These are phyloP conservation scores for Colletotrichum plurivorum DNA, from an alignment of 2,329 filamentous ascomycete species.

Conservation along the genomic window DNA sequence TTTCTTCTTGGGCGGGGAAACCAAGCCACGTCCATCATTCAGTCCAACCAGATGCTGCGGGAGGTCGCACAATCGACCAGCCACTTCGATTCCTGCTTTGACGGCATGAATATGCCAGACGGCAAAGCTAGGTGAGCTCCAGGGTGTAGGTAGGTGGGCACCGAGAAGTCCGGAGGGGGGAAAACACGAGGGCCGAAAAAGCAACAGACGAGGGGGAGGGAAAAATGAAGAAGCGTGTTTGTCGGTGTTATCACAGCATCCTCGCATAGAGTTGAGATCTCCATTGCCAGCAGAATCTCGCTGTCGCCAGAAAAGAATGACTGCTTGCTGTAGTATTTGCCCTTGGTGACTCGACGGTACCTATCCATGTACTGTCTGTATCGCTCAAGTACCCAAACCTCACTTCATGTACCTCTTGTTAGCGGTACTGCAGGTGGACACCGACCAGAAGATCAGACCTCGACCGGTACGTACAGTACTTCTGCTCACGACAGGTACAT, in stretches of 20 bases:
- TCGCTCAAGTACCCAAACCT: constrained; percentile 30
- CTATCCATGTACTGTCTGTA: constrained; percentile 29
- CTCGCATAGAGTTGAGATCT: too few species aligned
- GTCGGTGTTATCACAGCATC: too few species aligned
- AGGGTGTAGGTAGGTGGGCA: neutral
- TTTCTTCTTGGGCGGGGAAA: constrained; percentile 37
- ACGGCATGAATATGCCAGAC: constrained; percentile 16
- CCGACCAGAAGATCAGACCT: constrained; percentile 31
- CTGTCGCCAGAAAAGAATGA: neutral
- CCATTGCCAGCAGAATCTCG: too few species aligned
- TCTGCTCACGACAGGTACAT: constrained; percentile 13
- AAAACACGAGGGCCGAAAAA: neutral
- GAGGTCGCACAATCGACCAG: constrained; percentile 28
- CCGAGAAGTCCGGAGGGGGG: neutral
- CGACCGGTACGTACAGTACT: constrained; percentile 38
- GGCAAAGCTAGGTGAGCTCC: neutral
- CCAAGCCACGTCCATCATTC: constrained; percentile 33
- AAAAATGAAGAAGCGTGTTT: neutral
- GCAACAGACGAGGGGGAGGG: neutral
- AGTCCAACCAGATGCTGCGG: constrained; percentile 12
- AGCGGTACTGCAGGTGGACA: constrained; percentile 37
- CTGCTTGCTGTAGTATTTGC: neutral
- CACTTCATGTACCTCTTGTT: constrained; percentile 34
- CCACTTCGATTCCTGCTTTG: constrained; percentile 31
- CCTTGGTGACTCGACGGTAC: constrained; percentile 3